Conservation (phyloP, 208 protist genomes). For the Trypanosomatidae sp. region DNA sequence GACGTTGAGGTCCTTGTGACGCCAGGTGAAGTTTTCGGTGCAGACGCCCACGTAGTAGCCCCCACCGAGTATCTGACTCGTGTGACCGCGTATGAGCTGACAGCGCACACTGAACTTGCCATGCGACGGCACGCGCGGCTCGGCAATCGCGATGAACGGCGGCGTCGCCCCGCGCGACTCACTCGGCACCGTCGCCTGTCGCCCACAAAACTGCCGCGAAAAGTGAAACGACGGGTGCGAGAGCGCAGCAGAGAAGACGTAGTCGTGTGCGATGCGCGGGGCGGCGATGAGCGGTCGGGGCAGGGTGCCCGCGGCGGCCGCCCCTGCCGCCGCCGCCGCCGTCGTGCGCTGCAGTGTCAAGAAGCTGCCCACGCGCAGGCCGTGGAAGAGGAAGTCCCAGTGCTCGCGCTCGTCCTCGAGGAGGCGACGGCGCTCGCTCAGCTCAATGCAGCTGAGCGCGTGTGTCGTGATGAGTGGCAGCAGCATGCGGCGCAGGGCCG, state of each 20-base stretch:
- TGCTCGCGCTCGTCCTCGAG: slow-evolving; percentile 62
- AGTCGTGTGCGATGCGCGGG: slow-evolving; percentile 31
- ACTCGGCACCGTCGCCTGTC: slow-evolving; percentile 60
- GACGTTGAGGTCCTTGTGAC: slow-evolving; percentile 46
- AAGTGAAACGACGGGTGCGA: slow-evolving; percentile 65
- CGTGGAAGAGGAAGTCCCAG: slow-evolving; percentile 76
- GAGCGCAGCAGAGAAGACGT: slow-evolving; percentile 52
- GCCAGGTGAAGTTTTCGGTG: slow-evolving; percentile 45
- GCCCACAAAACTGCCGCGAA: slow-evolving; percentile 56
- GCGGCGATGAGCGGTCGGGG: slow-evolving; percentile 11
- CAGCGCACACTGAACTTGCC: slow-evolving; percentile 64
- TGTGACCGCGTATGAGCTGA: slow-evolving; percentile 68
- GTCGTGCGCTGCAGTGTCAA: slow-evolving; percentile 24
- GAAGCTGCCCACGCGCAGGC: slow-evolving; percentile 48
- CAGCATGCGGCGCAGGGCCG: slow-evolving; percentile 32
- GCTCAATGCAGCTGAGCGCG: slow-evolving; percentile 47
- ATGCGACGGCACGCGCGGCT: slow-evolving; percentile 39
- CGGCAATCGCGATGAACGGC: slow-evolving; percentile 82
- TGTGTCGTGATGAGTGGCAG: slow-evolving; percentile 59
- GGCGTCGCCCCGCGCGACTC: slow-evolving; percentile 34
- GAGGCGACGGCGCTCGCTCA: slow-evolving; percentile 33
- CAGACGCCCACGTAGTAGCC: slow-evolving; percentile 87
- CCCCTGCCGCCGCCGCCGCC: slow-evolving; percentile 7
- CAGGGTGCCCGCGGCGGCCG: not conserved
- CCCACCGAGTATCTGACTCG: slow-evolving; percentile 81